Evolutionary conservation across 2,329 filamentous ascomycete genomes (phyloP).

Genomic region (Blumeria graminis): DNA sequence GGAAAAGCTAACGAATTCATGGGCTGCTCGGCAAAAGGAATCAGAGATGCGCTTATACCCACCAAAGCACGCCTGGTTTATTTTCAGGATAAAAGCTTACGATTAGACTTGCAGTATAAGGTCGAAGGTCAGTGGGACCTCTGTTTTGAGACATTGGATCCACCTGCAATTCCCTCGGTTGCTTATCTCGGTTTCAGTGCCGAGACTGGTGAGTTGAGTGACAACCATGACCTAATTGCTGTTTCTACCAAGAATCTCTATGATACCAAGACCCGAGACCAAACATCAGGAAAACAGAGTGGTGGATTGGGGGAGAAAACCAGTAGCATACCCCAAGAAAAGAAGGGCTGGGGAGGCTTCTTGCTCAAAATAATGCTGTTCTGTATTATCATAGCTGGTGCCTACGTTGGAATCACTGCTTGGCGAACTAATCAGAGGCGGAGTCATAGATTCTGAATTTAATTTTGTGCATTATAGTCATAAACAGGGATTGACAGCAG

Average conservation of each 20-base stretch:
- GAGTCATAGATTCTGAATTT: conserved; percentile 14
- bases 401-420: conserved; percentile 64
- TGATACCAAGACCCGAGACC: conserved; percentile 24
- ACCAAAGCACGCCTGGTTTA: conserved; percentile 81
- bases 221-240: conserved; percentile 92
- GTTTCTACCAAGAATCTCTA: conserved; percentile 78
- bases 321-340: conserved; percentile 7
- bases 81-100: conserved; percentile 84
- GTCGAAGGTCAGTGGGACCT: conserved; percentile 63
- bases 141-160: conserved; percentile 57
- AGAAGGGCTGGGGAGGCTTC: conserved; percentile 38
- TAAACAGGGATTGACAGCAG: too few species aligned
- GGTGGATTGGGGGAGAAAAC: conserved; percentile 7
- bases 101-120: conserved; percentile 88
- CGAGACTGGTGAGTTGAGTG: conserved; percentile 86
- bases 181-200: conserved; percentile 56
- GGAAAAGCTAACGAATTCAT: conserved; percentile 83
- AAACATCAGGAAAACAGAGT: conserved; percentile 36
- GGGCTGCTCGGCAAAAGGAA: conserved; percentile 80
- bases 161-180: conserved; percentile 54
- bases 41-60: conserved; percentile 55
- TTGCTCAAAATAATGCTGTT: conserved; percentile 68
- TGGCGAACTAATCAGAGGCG: conserved; percentile 32
- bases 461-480: too few species aligned
- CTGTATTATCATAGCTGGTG: conserved; percentile 42